A percentile compares a stretch with the other conserved stretches of the same genome.
phyloP scores from a whole-genome alignment of 495 filamentous ascomycete genomes.

The Aspergillus leporis region DNA sequence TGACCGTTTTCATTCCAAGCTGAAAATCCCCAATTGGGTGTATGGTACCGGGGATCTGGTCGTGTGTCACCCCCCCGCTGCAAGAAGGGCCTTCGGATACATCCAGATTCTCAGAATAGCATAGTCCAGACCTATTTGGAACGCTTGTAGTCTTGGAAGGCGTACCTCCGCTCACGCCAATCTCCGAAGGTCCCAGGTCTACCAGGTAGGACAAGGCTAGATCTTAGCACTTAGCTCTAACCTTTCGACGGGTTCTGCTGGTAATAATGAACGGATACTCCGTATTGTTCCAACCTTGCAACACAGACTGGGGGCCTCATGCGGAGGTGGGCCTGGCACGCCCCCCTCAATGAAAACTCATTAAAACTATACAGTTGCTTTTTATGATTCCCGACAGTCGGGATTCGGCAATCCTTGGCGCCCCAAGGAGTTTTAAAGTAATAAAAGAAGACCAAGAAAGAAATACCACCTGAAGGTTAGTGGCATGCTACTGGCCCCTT shows the following conservation, averaged over 20 bases:
- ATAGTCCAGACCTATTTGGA: background rate
- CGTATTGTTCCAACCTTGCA: too few species aligned
- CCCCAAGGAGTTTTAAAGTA: background rate
- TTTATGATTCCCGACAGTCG: constrained; percentile 7
- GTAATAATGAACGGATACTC: too few species aligned
- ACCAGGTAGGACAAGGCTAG: background rate
- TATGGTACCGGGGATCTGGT: background rate
- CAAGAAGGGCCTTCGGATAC: background rate
- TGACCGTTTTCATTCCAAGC: background rate
- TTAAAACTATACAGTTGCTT: constrained; percentile 5
- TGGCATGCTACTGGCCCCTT: background rate
- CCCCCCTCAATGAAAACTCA: background rate
- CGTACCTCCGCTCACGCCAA: background rate
- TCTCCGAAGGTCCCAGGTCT: background rate
- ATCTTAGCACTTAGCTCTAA: background rate
- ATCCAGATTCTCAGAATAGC: background rate
- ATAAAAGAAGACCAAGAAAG: background rate
- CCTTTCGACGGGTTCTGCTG: background rate
- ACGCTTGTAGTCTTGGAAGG: background rate
- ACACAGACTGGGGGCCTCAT: background rate
- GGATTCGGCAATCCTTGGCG: constrained; percentile 12
- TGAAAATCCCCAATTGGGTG: background rate
- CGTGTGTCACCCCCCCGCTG: background rate
- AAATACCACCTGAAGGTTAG: background rate
- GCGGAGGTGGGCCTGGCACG: background rate